phyloP scores from a whole-genome alignment of 495 filamentous ascomycete species.

The Lentithecium fluviatile region DNA sequence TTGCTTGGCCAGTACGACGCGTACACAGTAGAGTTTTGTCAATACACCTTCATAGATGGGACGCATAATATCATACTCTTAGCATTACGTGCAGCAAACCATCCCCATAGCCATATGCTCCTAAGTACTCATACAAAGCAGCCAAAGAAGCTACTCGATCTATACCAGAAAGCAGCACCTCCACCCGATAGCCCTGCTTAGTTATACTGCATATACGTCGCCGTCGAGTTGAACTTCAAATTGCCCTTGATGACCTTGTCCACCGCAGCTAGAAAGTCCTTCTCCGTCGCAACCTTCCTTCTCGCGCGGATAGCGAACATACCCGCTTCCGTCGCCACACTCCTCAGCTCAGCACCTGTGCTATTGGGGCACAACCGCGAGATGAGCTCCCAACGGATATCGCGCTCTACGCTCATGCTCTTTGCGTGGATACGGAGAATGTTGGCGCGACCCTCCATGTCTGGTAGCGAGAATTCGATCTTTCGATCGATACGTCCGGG shows the following conservation, averaged over 20 bases:
- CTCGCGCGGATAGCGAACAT: slow-evolving; percentile 98
- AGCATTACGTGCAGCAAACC: not conserved
- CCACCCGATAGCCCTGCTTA: slow-evolving; percentile 48
- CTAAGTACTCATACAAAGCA: not conserved
- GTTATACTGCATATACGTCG: slow-evolving; percentile 99
- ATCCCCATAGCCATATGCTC: not conserved
- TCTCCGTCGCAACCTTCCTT: slow-evolving; percentile 97
- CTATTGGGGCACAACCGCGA: slow-evolving; percentile 94
- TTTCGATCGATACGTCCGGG: slow-evolving; percentile 97
- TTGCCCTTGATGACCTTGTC: slow-evolving; percentile 99
- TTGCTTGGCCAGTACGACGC: too few species aligned
- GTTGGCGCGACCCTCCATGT: slow-evolving; percentile 94
- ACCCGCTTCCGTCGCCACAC: slow-evolving; percentile 97
- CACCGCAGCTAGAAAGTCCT: slow-evolving; percentile 96
- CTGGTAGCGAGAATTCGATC: slow-evolving; percentile 96
- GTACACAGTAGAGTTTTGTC: too few species aligned
- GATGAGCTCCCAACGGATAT: slow-evolving; percentile 98
- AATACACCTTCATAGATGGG: too few species aligned
- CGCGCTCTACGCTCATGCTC: slow-evolving; percentile 98
- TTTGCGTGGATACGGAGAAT: slow-evolving; percentile 98
- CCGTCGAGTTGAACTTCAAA: slow-evolving; percentile 98
- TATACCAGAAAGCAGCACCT: not conserved
- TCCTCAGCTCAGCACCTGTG: slow-evolving; percentile 89
- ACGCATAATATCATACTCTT: not conserved
- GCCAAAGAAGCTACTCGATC: not conserved